phyloP scores from a whole-genome alignment of 352 stramenopile genomes.

The Blastocystis sp. region DNA sequence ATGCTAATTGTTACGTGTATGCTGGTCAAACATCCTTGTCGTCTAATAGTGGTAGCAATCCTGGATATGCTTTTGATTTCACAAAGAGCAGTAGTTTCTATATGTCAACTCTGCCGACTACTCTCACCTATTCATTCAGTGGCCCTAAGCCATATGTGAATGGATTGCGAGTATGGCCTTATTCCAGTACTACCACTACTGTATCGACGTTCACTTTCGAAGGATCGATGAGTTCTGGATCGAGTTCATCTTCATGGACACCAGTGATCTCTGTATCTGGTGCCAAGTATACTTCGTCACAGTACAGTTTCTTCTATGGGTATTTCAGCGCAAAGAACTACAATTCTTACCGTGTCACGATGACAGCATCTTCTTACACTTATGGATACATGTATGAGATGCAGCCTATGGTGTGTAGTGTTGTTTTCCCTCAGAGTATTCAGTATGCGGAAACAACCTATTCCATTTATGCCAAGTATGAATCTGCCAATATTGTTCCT shows the following conservation, averaged over 20 bases:
- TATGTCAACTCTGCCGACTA: not conserved
- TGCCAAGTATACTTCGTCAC: not conserved
- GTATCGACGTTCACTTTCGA: not conserved
- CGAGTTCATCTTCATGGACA: not conserved
- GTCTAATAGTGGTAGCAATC: not conserved
- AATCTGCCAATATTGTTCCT: not conserved
- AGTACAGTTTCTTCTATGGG: not conserved
- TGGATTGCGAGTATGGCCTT: constrained; percentile 5
- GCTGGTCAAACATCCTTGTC: not conserved
- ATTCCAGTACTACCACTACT: not conserved
- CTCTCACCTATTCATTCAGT: not conserved
- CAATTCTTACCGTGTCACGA: not conserved
- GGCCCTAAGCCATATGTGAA: constrained; percentile 7
- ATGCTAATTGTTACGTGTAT: not conserved
- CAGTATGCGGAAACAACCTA: not conserved
- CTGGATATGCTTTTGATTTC: not conserved
- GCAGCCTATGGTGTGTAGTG: constrained; percentile 36
- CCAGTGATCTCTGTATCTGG: not conserved
- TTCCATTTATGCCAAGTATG: not conserved
- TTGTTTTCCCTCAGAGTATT: not conserved
- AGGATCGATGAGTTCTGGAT: not conserved
- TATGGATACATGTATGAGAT: not conserved
- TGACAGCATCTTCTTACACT: not conserved
- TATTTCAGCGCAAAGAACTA: constrained; percentile 29
- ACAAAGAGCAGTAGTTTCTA: not conserved